These are phyloP conservation scores for Rosa multiflora DNA, from an alignment of 306 rosid species.

Conservation along the genomic window DNA sequence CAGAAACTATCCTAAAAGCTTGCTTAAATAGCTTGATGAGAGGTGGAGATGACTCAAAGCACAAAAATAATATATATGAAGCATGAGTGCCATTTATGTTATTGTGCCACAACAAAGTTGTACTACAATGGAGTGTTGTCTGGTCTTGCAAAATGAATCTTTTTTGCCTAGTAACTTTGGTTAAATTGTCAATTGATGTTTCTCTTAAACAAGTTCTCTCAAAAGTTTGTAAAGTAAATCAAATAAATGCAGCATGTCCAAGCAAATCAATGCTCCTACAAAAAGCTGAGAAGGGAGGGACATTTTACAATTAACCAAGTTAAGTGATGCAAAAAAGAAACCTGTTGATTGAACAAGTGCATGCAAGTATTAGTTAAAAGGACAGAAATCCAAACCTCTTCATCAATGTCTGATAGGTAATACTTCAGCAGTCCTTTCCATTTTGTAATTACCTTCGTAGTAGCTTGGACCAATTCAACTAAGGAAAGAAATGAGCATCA, in stretches of 20 bases:
- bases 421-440: slow-evolving; percentile 73
- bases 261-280: neutral
- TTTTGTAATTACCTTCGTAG: slow-evolving; percentile 44
- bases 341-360: neutral
- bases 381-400: slow-evolving; percentile 60
- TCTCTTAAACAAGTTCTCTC: neutral
- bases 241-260: neutral
- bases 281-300: neutral
- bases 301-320: neutral
- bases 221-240: neutral
- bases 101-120: neutral
- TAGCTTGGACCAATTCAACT: slow-evolving; percentile 65
- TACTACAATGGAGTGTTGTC: neutral
- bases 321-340: neutral
- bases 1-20: neutral
- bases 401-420: slow-evolving; percentile 77
- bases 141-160: neutral
- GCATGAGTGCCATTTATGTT: neutral
- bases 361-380: neutral
- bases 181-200: neutral
- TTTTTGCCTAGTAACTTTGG: neutral
- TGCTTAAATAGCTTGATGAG: neutral
- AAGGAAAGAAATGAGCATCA: slow-evolving; percentile 22
- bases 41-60: neutral
- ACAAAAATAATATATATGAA: neutral